Percentiles rank a stretch among this genome's conserved stretches.
These are phyloP conservation scores for Collybia mongolica DNA, from an alignment of 768 basidiomycete species.

Conservation along the genomic window DNA sequence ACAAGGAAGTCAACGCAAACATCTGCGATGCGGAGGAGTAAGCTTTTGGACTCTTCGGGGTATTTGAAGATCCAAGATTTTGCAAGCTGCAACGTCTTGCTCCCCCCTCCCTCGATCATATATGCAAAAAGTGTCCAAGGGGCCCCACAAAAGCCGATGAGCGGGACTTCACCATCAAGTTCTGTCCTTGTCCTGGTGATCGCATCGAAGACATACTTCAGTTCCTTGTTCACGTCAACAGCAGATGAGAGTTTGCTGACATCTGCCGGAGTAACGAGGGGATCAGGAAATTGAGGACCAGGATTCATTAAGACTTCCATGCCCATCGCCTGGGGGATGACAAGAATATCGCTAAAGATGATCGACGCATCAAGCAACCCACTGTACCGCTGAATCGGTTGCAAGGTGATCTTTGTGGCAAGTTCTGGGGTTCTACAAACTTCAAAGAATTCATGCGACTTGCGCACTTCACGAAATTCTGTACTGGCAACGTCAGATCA, in stretches of 20 bases:
- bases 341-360: conserved; percentile 98
- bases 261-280: conserved; percentile 77
- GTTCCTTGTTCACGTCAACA: conserved; percentile 80
- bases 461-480: conserved; percentile 91
- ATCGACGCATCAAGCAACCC: conserved; percentile 93
- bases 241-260: conserved; percentile 53
- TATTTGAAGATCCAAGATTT: conserved; percentile 95
- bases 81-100: conserved; percentile 84
- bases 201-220: conserved; percentile 92
- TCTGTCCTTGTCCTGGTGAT: conserved; percentile 81
- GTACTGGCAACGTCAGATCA: conserved; percentile 7
- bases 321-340: conserved; percentile 97
- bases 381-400: conserved; percentile 87
- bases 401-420: conserved; percentile 86
- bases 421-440: conserved; percentile 90
- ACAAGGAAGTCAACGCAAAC: conserved; percentile 89
- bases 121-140: conserved; percentile 99
- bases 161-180: conserved; percentile 84
- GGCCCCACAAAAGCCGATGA: conserved; percentile 96
- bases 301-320: conserved; percentile 95
- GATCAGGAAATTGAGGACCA: conserved; percentile 84
- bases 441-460: conserved; percentile 91
- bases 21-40: conserved; percentile 80
- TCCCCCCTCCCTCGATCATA: conserved; percentile 97
- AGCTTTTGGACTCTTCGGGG: conserved; percentile 77